phyloP scores from a whole-genome alignment of 768 basidiomycete species.

The Lentinula detonsa region DNA sequence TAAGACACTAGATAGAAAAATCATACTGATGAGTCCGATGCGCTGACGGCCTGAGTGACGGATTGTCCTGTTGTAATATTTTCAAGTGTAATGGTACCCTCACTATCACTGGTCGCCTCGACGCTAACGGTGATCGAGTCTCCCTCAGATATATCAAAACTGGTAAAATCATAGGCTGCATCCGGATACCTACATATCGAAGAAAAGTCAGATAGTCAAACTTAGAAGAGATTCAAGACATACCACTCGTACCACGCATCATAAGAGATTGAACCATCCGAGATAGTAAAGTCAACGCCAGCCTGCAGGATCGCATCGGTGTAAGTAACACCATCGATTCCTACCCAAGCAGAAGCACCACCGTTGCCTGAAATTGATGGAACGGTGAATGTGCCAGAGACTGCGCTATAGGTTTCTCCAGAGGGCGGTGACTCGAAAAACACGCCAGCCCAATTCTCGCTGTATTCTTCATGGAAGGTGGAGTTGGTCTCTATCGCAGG shows the following conservation, averaged over 20 bases:
- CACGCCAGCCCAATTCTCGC: neutral
- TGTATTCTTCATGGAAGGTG: neutral
- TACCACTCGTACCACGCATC: conserved; percentile 4
- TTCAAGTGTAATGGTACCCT: conserved; percentile 4
- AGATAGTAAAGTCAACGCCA: neutral
- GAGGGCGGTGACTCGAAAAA: neutral
- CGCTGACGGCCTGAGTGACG: neutral
- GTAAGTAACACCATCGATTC: conserved; percentile 6
- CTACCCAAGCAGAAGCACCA: conserved; percentile 8
- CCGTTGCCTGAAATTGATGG: neutral
- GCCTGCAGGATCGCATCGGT: conserved; percentile 3
- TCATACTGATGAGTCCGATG: neutral
- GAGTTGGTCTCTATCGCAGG: neutral
- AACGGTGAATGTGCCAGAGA: conserved; percentile 4
- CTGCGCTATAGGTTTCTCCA: conserved; percentile 1
- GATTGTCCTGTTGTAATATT: neutral
- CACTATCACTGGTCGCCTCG: neutral
- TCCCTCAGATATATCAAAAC: conserved; percentile 1
- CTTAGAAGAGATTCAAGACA: neutral
- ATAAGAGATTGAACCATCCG: neutral
- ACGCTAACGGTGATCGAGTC: neutral
- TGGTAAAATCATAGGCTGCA: neutral
- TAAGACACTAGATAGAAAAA: neutral
- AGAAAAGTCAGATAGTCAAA: neutral
- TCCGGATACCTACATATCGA: neutral